phyloP scores from a whole-genome alignment of 352 stramenopile species.

The Phytophthora megakarya region DNA sequence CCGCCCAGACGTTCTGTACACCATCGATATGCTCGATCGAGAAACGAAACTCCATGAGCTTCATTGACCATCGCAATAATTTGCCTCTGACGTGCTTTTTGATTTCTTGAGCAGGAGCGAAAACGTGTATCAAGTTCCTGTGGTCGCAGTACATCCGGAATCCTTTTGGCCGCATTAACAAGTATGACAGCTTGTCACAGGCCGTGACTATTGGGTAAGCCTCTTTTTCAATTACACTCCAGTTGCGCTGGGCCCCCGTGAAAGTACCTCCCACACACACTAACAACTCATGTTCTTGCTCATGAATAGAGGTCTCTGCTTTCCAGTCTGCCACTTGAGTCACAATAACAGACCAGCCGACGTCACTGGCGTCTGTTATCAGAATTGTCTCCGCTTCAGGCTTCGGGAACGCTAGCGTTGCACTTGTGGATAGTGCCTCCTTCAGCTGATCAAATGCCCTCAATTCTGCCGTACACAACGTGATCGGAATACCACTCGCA shows the following conservation, averaged over 20 bases:
- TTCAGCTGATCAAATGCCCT: not conserved
- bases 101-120: too few species aligned
- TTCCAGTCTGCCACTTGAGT: not conserved
- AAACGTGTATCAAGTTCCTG: too few species aligned
- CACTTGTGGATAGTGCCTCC: too few species aligned
- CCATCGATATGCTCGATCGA: too few species aligned
- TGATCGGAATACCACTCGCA: not conserved
- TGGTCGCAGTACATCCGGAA: too few species aligned
- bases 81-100: too few species aligned
- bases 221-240: not conserved
- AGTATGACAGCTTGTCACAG: not conserved
- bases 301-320: not conserved
- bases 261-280: not conserved
- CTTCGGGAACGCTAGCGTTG: not conserved
- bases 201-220: not conserved
- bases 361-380: not conserved
- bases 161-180: too few species aligned
- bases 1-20: too few species aligned
- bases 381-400: not conserved
- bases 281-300: not conserved
- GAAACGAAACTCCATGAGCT: too few species aligned
- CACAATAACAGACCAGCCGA: not conserved
- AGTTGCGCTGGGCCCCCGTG: not conserved
- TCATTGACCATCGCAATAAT: too few species aligned
- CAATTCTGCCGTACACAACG: not conserved